Conservation (phyloP, 495 filamentous ascomycete genomes). For the Oleoguttula mirabilis region DNA sequence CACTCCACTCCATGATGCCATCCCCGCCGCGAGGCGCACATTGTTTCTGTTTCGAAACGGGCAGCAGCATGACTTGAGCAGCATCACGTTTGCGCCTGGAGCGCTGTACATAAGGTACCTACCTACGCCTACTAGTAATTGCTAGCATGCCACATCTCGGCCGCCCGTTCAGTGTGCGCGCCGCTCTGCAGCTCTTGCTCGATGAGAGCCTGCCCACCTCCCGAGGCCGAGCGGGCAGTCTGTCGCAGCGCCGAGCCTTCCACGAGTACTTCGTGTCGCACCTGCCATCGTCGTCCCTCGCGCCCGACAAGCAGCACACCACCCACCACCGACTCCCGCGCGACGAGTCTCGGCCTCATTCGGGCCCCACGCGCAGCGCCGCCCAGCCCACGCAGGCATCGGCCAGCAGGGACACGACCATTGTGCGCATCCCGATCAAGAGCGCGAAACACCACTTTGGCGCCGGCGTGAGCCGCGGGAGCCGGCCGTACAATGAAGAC, state of each 20-base stretch:
- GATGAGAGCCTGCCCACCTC: not conserved
- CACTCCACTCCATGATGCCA: no score
- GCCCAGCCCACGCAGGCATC: constrained; percentile 30
- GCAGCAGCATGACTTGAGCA: no score
- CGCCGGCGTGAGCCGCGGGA: constrained; percentile 62
- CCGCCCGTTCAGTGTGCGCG: constrained; percentile 13
- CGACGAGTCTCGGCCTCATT: constrained; percentile 67
- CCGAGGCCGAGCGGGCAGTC: not conserved
- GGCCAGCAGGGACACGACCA: constrained; percentile 64
- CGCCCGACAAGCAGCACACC: constrained; percentile 64
- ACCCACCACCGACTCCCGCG: constrained; percentile 71
- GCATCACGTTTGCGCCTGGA: no score
- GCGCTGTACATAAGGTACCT: no score
- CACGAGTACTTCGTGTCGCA: constrained; percentile 97
- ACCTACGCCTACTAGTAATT: no score
- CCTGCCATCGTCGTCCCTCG: constrained; percentile 81
- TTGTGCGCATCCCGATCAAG: constrained; percentile 92
- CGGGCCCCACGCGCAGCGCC: constrained; percentile 42
- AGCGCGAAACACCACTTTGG: constrained; percentile 96
- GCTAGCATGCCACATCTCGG: constrained; percentile 14
- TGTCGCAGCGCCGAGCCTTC: constrained; percentile 45
- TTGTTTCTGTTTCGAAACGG: no score
- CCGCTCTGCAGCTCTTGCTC: constrained; percentile 11
- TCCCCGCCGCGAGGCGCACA: no score
- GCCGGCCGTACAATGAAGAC: constrained; percentile 82